Conservation (phyloP, 805 yeast species). For the Debaryomyces castellii region DNA sequence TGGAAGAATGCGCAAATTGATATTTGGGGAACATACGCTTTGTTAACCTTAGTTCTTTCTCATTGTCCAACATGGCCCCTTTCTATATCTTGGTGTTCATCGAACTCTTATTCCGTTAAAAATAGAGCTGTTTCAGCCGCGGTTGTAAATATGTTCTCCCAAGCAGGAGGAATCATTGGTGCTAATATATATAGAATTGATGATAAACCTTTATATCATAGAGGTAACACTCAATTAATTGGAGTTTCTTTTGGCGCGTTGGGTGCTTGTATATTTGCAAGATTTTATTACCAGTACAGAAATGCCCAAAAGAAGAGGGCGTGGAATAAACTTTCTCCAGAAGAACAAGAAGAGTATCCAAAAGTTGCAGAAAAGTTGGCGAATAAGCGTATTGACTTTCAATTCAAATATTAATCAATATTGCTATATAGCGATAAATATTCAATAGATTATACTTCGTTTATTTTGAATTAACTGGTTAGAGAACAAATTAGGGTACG, state of each 20-base stretch:
- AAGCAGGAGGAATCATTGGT: slow-evolving; percentile 53
- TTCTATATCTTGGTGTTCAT: slow-evolving; percentile 59
- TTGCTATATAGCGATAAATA: too few species aligned
- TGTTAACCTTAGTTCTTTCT: slow-evolving; percentile 24
- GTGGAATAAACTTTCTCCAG: slow-evolving; percentile 53
- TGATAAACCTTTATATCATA: slow-evolving; percentile 59
- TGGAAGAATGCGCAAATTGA: slow-evolving; percentile 41
- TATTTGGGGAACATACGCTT: slow-evolving; percentile 43
- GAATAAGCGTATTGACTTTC: slow-evolving; percentile 54
- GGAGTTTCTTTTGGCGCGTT: slow-evolving; percentile 33
- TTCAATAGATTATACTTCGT: not conserved
- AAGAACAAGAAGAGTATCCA: slow-evolving; percentile 51
- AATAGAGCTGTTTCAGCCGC: slow-evolving; percentile 66
- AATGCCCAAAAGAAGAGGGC: slow-evolving; percentile 42
- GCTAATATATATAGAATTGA: slow-evolving; percentile 55
- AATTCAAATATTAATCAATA: slow-evolving; percentile 20
- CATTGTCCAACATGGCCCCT: slow-evolving; percentile 55
- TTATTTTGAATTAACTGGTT: too few species aligned
- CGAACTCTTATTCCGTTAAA: slow-evolving; percentile 62
- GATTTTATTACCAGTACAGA: slow-evolving; percentile 39
- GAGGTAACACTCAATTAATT: slow-evolving; percentile 52
- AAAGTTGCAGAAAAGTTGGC: slow-evolving; percentile 51
- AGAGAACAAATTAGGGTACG: too few species aligned
- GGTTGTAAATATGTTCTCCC: slow-evolving; percentile 62
- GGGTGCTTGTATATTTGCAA: slow-evolving; percentile 25